phyloP scores from a whole-genome alignment of 2,329 filamentous ascomycete genomes.

The Fusarium pseudograminearum region DNA sequence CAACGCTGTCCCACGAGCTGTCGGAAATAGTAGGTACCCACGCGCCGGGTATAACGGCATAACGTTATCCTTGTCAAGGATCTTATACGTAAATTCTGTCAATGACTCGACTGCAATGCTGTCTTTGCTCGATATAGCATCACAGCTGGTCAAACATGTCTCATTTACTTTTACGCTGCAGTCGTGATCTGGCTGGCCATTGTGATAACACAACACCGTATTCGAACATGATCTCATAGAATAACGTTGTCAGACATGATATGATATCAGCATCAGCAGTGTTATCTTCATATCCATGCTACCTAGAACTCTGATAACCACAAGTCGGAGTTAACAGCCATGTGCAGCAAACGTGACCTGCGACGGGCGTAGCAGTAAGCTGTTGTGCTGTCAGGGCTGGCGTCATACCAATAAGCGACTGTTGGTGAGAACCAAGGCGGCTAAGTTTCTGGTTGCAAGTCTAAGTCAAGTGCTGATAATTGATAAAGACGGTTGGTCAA shows the following conservation, averaged over 20 bases:
- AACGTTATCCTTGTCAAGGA: constrained; percentile 1
- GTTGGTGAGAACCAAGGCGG: constrained; percentile 13
- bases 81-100: constrained; percentile 23
- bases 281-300: background rate
- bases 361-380: constrained; percentile 22
- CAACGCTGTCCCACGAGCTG: background rate
- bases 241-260: background rate
- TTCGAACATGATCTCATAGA: background rate
- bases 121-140: constrained; percentile 21
- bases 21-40: constrained; percentile 39
- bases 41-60: constrained; percentile 40
- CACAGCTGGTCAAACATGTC: constrained; percentile 2
- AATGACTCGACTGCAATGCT: constrained; percentile 11
- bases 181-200: background rate
- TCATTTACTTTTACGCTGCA: background rate
- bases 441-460: constrained; percentile 16
- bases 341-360: constrained; percentile 34
- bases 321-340: constrained; percentile 25
- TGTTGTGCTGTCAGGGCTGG: background rate
- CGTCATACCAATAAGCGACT: constrained; percentile 9
- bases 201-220: background rate
- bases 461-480: background rate
- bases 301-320: constrained; percentile 12
- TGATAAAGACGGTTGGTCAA: constrained; percentile 26
- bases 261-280: background rate